Conservation (phyloP, 768 basidiomycete genomes). For the Rhizopogon salebrosus region DNA sequence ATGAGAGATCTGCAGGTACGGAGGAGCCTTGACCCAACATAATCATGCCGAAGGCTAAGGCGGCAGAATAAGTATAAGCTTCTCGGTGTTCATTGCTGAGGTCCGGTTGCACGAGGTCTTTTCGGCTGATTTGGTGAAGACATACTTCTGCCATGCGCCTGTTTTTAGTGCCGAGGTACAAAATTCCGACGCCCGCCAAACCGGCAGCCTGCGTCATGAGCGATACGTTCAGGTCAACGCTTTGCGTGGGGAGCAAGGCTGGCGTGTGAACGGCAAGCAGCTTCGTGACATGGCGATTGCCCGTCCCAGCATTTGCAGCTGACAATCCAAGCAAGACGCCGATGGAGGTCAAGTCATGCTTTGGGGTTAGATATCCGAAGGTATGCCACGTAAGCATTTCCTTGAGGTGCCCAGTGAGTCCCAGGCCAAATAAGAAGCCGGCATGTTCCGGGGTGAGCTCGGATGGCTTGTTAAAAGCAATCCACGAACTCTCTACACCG, state of each 20-base stretch:
- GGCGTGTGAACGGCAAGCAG: slow-evolving; percentile 90
- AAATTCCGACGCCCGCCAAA: slow-evolving; percentile 78
- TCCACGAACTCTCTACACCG: slow-evolving; percentile 90
- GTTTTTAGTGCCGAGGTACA: slow-evolving; percentile 86
- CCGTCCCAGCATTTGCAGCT: slow-evolving; percentile 82
- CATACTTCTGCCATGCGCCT: slow-evolving; percentile 92
- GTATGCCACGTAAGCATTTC: slow-evolving; percentile 94
- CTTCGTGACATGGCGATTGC: slow-evolving; percentile 85
- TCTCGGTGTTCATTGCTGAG: slow-evolving; percentile 87
- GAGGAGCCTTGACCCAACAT: slow-evolving; percentile 86
- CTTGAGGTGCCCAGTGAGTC: slow-evolving; percentile 85
- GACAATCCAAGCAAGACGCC: slow-evolving; percentile 91
- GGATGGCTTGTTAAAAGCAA: slow-evolving; percentile 89
- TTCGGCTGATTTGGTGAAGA: slow-evolving; percentile 74
- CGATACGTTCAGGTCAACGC: slow-evolving; percentile 85
- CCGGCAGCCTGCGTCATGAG: slow-evolving; percentile 88
- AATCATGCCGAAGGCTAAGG: slow-evolving; percentile 91
- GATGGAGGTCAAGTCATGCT: slow-evolving; percentile 93
- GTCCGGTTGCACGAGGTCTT: slow-evolving; percentile 75
- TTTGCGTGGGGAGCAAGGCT: slow-evolving; percentile 82
- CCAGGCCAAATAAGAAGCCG: slow-evolving; percentile 92
- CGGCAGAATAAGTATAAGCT: slow-evolving; percentile 85
- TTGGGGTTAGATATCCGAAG: slow-evolving; percentile 90
- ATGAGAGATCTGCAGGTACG: slow-evolving; percentile 69
- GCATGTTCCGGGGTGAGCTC: slow-evolving; percentile 92